Conservation (phyloP, 2,329 filamentous ascomycete genomes). For the Trematosphaeria pertusa region DNA sequence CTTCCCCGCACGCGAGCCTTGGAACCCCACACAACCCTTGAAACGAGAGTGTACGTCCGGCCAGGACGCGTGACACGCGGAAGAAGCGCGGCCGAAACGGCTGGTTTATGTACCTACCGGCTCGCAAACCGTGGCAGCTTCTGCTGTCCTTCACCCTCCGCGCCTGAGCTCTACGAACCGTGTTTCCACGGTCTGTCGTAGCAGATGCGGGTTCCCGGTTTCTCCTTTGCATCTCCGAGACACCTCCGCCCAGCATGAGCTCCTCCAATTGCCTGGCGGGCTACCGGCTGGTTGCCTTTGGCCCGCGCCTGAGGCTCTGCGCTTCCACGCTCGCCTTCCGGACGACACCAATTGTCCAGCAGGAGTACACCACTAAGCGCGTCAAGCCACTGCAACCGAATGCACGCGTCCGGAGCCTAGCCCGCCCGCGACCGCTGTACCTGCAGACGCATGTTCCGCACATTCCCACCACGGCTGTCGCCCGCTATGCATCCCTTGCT, state of each 20-base stretch:
- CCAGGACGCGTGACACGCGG: too few species aligned
- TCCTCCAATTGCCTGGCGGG: conserved; percentile 33
- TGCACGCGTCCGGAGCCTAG: conserved; percentile 30
- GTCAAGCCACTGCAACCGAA: conserved; percentile 21
- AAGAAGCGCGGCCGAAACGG: too few species aligned
- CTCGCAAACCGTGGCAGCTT: too few species aligned
- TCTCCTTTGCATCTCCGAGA: conserved; percentile 28
- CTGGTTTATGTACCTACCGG: too few species aligned
- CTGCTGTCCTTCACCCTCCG: too few species aligned
- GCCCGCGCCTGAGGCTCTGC: conserved; percentile 28
- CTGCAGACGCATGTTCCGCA: conserved; percentile 39
- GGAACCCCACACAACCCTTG: too few species aligned
- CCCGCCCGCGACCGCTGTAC: conserved; percentile 34
- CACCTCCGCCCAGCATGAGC: conserved; percentile 37
- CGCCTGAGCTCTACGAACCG: too few species aligned
- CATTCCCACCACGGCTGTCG: conserved; percentile 28
- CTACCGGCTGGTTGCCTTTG: conserved; percentile 33
- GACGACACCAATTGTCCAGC: conserved; percentile 25
- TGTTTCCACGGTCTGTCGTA: conserved; percentile 14
- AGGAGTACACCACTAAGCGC: conserved; percentile 24
- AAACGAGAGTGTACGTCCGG: too few species aligned
- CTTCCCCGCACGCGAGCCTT: too few species aligned
- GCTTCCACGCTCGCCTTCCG: conserved; percentile 23
- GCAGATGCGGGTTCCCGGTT: conserved; percentile 43
- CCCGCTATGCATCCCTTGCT: conserved; percentile 42